Percentiles rank a stretch among this genome's conserved stretches.
Evolutionary conservation across 2,329 filamentous ascomycete species (phyloP).

Genomic region (Sporothrix humicola): DNA sequence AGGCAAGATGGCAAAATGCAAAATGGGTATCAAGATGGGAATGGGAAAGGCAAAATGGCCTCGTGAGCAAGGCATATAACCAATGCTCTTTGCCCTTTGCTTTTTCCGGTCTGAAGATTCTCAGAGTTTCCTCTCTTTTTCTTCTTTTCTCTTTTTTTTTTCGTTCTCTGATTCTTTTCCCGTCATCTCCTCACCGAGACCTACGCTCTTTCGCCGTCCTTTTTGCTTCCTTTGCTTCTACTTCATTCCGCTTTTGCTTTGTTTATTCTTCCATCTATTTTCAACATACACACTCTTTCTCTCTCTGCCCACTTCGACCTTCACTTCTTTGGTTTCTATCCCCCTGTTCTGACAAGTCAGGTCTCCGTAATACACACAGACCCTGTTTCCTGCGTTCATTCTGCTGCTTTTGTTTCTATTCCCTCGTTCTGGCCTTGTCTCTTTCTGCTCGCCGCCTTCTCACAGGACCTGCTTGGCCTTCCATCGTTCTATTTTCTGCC

Average conservation of each 20-base stretch:
- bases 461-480: background rate
- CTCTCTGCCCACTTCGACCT: background rate
- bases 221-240: slow-evolving; percentile 17
- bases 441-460: background rate
- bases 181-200: slow-evolving; percentile 7
- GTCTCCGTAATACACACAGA: slow-evolving; percentile 24
- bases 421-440: slow-evolving; percentile 12
- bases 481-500: slow-evolving; percentile 16
- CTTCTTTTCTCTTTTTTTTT: background rate
- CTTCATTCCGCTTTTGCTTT: slow-evolving; percentile 1
- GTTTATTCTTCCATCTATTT: background rate
- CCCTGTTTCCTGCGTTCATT: slow-evolving; percentile 11
- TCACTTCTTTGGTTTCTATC: slow-evolving; percentile 7
- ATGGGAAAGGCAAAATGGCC: background rate
- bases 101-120: slow-evolving; percentile 10
- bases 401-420: slow-evolving; percentile 1
- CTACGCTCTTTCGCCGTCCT: background rate
- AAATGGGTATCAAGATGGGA: no score
- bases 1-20: background rate
- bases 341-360: slow-evolving; percentile 22
- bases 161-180: background rate
- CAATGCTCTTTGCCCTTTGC: background rate
- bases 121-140: background rate
- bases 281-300: background rate
- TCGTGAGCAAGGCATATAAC: slow-evolving; percentile 31